These are phyloP conservation scores for Oleoguttula mirabilis DNA, from an alignment of 495 filamentous ascomycete genomes.

Conservation along the genomic window DNA sequence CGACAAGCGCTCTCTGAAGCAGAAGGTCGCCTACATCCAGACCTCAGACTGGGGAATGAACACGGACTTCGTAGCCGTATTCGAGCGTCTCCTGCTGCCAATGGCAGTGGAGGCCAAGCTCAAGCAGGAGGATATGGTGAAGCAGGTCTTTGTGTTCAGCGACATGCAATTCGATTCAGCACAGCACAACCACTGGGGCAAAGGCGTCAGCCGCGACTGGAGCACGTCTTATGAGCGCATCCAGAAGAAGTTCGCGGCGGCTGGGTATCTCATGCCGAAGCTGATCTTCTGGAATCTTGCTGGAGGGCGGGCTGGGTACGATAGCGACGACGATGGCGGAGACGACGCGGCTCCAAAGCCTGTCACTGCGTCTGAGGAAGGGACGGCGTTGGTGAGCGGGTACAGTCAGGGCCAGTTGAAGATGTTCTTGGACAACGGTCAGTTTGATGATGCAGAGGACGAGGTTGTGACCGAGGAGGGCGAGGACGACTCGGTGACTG, in stretches of 20 bases:
- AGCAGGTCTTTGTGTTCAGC: constrained; percentile 38
- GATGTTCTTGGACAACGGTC: constrained; percentile 35
- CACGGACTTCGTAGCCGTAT: constrained; percentile 38
- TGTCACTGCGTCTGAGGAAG: constrained; percentile 26
- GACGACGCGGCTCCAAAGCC: constrained; percentile 32
- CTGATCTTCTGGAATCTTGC: constrained; percentile 42
- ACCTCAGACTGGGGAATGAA: constrained; percentile 25
- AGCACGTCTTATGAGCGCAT: constrained; percentile 32
- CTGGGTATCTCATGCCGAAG: constrained; percentile 38
- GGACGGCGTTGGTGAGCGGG: constrained; percentile 34
- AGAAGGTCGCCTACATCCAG: constrained; percentile 25
- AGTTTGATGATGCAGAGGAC: constrained; percentile 30
- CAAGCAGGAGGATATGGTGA: constrained; percentile 36
- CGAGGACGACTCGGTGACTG: constrained; percentile 20
- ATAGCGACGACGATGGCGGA: background rate
- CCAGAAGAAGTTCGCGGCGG: constrained; percentile 26
- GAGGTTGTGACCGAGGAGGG: constrained; percentile 24
- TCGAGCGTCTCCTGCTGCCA: constrained; percentile 34
- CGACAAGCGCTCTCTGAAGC: constrained; percentile 22
- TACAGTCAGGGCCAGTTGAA: constrained; percentile 40
- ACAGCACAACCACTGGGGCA: too few species aligned
- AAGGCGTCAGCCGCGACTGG: constrained; percentile 16
- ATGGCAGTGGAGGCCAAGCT: constrained; percentile 33
- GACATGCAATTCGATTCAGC: constrained; percentile 40
- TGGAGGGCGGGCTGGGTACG: constrained; percentile 25